Conservation (phyloP, 495 filamentous ascomycete genomes). For the Lineolata rhizophorae region DNA sequence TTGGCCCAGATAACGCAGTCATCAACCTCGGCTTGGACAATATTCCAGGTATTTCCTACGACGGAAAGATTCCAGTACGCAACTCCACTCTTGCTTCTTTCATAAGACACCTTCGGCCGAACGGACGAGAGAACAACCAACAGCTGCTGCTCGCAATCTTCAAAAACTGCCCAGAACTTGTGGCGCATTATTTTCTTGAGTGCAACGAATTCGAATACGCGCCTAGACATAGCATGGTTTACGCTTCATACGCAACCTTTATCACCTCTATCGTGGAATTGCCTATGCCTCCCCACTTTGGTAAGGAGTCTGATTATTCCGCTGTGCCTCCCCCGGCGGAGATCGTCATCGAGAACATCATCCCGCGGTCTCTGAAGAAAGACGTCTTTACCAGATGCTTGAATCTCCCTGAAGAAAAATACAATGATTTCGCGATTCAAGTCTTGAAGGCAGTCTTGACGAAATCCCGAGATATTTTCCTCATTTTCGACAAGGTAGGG, state of each 20-base stretch:
- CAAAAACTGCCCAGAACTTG: constrained; percentile 55
- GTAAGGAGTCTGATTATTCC: constrained; percentile 22
- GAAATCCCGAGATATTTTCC: too few relatives aligned
- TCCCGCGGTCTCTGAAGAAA: constrained; percentile 63
- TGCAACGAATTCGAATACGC: constrained; percentile 70
- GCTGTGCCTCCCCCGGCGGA: constrained; percentile 49
- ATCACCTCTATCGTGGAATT: constrained; percentile 58
- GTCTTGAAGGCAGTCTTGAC: too few relatives aligned
- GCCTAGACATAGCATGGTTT: constrained; percentile 73
- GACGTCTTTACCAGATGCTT: constrained; percentile 49
- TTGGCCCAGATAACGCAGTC: constrained; percentile 4
- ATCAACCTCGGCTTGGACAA: constrained; percentile 49
- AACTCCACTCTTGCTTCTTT: constrained; percentile 59
- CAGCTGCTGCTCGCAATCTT: constrained; percentile 66
- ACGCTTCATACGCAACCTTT: constrained; percentile 82
- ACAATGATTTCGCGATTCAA: too few relatives aligned
- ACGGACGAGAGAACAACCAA: constrained; percentile 57
- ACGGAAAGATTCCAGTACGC: constrained; percentile 41
- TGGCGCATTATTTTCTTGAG: constrained; percentile 63
- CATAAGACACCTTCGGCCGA: constrained; percentile 58
- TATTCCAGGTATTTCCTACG: constrained; percentile 29
- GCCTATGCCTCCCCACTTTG: constrained; percentile 47
- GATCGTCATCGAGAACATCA: constrained; percentile 59
- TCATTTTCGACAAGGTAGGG: too few relatives aligned
- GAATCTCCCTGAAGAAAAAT: too few relatives aligned